phyloP scores from a whole-genome alignment of 305 asterid species.

The Fraxinus xanthoxyloides region DNA sequence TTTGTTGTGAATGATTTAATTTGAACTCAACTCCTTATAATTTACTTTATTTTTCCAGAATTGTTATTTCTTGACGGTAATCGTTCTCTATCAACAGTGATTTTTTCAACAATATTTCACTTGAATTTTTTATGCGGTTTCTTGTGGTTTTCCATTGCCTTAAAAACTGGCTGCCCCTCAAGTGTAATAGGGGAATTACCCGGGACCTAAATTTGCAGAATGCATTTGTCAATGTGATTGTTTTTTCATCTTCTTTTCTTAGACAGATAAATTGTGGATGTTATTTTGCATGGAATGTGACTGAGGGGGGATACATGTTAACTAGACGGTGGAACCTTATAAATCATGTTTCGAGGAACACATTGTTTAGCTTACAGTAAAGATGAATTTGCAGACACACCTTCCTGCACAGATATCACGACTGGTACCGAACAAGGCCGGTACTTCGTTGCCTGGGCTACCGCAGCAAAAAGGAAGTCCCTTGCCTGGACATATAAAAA shows the following conservation, averaged over 20 bases:
- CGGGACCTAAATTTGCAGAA: not conserved
- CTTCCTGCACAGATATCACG: constrained; percentile 72
- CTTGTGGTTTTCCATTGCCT: not conserved
- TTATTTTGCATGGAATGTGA: constrained; percentile 17
- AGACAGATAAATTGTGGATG: constrained; percentile 27
- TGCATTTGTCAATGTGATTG: not conserved
- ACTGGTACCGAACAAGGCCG: constrained; percentile 66
- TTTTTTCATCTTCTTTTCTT: constrained; percentile 9
- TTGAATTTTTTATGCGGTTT: not conserved
- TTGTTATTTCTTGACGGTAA: not conserved
- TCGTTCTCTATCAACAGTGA: not conserved
- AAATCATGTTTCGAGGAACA: constrained; percentile 24
- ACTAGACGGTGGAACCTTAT: constrained; percentile 16
- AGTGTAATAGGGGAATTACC: not conserved
- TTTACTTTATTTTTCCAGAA: not conserved
- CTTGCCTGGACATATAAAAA: constrained; percentile 64
- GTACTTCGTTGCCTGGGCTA: constrained; percentile 48
- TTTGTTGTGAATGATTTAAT: not conserved
- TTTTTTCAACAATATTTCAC: not conserved
- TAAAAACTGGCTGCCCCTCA: not conserved
- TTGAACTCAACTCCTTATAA: not conserved
- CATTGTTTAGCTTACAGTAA: constrained; percentile 25
- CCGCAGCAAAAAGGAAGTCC: constrained; percentile 70
- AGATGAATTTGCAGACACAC: constrained; percentile 74
- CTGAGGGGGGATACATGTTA: constrained; percentile 4